Base-by-base conservation (phyloP, 441 rosid genomes). In the Cnidoscolus chayamansa region DNA sequence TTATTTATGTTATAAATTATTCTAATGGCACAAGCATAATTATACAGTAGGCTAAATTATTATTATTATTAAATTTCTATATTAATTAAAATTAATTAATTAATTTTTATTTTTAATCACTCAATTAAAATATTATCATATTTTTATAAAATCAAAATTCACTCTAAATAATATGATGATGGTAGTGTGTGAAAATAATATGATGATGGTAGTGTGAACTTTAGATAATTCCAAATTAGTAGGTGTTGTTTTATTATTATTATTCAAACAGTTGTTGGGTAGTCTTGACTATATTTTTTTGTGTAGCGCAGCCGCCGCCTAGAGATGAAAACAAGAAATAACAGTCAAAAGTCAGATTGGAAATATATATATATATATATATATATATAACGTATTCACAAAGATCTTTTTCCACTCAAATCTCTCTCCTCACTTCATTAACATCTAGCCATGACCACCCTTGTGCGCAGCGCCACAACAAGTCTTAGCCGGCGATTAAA, bases 381-480 rank as follows among this genome's bases (percentile, higher is more conserved):
- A 35, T 40, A 40, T 40, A 40, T 40, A 40, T 40, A 40, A 40
- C 45, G 45, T 4, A 31, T 2, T 12, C 59, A 25, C 19, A 7
- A 17, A 25, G 45, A 51, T 31, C 59, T 32, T 48, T 8, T 49
- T 31, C 50, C 62, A 51, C 60, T 10, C 51, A 25, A 25, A 6
- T 59, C n/a, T 15, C 1, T 53, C 1, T 57, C 4, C 9, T 19
- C 20, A 57, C 13, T 1, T 9, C 10, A 3, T 8, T 57, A 3
- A 53, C 20, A 53, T 1, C 57, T 40, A 35, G 64, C 77, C 74
- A 88, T 86, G 92, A 68, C 65, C 72, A 50, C 84, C 51, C 88
- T 84, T 6, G 82, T 76, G 43, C 83, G 78, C 19, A 84, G 57
- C 79, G 71, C 80, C 32, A 75, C 82, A 37, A 31, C 47, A n/a